A percentile compares a stretch with the other conserved stretches of the same genome.
These are phyloP conservation scores for Aurinia saxatilis DNA, from an alignment of 345 rosid genomes.

Conservation along the genomic window DNA sequence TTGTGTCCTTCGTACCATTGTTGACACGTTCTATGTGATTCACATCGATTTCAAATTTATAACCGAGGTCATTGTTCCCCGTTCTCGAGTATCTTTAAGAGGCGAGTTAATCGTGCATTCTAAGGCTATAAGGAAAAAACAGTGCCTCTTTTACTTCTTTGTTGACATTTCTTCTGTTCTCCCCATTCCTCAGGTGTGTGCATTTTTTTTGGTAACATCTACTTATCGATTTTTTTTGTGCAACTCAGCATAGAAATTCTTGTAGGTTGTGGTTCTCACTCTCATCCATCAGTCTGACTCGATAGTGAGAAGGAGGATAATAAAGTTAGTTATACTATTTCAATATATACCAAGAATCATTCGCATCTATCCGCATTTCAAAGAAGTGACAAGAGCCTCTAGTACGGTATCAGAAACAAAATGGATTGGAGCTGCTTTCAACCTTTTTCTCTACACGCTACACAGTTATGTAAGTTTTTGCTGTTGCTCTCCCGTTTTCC, in stretches of 20 bases:
- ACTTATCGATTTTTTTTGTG: no score
- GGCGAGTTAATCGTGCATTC: not conserved
- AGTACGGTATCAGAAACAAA: slow-evolving; percentile 12
- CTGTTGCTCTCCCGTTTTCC: not conserved
- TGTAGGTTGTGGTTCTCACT: slow-evolving; percentile 4
- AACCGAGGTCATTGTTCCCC: slow-evolving; percentile 5
- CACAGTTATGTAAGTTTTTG: slow-evolving; percentile 16
- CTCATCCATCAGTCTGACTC: not conserved
- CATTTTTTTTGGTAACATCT: not conserved
- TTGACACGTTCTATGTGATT: slow-evolving; percentile 5
- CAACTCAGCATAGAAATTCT: slow-evolving; percentile 17
- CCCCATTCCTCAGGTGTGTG: slow-evolving; percentile 23
- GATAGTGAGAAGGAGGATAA: not conserved
- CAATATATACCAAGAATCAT: slow-evolving; percentile 21
- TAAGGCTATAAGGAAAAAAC: not conserved
- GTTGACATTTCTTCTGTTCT: slow-evolving; percentile 16
- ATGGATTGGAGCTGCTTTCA: no score
- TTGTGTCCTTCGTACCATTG: slow-evolving; percentile 6
- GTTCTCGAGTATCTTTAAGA: not conserved
- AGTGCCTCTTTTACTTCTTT: not conserved
- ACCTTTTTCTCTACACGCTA: slow-evolving; percentile 17
- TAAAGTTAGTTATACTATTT: slow-evolving; percentile 4
- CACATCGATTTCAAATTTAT: slow-evolving; percentile 2
- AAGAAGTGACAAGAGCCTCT: slow-evolving; percentile 7
- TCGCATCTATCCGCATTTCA: slow-evolving; percentile 11